Evolutionary conservation across 1,139 yeast species (phyloP).

Genomic region (Blastobotrys illinoisensis): DNA sequence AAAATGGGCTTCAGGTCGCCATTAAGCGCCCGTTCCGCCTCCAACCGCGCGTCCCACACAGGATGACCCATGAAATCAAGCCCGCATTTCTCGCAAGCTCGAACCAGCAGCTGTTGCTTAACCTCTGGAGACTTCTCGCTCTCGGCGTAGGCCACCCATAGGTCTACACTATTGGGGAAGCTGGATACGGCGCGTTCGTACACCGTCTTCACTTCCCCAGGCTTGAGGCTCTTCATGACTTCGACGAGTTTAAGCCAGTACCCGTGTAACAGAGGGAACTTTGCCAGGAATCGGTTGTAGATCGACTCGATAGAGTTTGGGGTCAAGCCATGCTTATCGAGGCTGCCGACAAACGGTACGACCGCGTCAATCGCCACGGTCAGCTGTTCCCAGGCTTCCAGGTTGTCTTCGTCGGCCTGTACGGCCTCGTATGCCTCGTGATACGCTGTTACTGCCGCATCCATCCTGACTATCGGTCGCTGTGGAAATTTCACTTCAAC

Average conservation of each 20-base stretch:
- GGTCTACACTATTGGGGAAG: slow-evolving; percentile 51
- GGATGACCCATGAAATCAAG: slow-evolving; percentile 66
- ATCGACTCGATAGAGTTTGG: slow-evolving; percentile 3
- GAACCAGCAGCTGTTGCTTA: slow-evolving; percentile 42
- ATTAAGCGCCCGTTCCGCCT: slow-evolving; percentile 42
- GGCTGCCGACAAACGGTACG: neutral
- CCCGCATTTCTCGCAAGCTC: slow-evolving; percentile 62
- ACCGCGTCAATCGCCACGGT: slow-evolving; percentile 32
- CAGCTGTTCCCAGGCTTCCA: slow-evolving; percentile 46
- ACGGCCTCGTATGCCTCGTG: slow-evolving; percentile 19
- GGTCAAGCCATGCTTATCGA: neutral
- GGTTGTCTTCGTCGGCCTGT: slow-evolving; percentile 35
- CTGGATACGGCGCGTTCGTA: slow-evolving; percentile 50
- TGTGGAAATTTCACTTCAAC: neutral
- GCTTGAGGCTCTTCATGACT: slow-evolving; percentile 51
- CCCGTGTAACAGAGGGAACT: slow-evolving; percentile 68
- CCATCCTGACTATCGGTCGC: neutral
- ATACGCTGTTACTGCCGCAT: neutral
- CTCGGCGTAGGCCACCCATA: slow-evolving; percentile 61
- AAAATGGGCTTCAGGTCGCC: slow-evolving; percentile 8
- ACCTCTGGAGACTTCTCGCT: slow-evolving; percentile 6
- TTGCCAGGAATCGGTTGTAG: slow-evolving; percentile 54
- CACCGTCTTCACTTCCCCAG: slow-evolving; percentile 34
- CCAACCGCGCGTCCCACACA: slow-evolving; percentile 68
- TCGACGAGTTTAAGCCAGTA: slow-evolving; percentile 78